A percentile compares a stretch with the other conserved stretches of the same genome.
phyloP scores from a whole-genome alignment of 371 early-diverging fungal genomes.

The Funneliformis caledonium region DNA sequence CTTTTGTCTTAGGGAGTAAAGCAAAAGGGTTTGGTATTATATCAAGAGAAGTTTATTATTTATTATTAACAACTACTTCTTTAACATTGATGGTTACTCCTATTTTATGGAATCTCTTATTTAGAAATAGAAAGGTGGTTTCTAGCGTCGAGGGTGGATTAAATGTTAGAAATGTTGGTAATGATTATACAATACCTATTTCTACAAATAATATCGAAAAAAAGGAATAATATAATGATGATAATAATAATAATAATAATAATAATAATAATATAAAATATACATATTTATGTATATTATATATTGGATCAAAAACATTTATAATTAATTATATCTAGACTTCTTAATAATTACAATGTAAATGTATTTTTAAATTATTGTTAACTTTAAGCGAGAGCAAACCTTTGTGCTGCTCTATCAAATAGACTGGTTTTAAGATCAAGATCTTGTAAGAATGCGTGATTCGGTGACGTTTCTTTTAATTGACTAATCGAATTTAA shows the following conservation, averaged over 20 bases:
- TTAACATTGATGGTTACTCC: constrained; percentile 61
- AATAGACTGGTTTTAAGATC: constrained; percentile 81
- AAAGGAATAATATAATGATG: no score
- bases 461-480: constrained; percentile 77
- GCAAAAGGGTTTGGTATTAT: constrained; percentile 62
- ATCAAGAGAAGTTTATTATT: constrained; percentile 62
- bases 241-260: no score
- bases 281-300: no score
- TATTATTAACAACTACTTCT: constrained; percentile 60
- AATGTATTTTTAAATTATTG: no score
- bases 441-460: constrained; percentile 78
- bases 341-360: no score
- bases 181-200: no score
- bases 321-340: no score
- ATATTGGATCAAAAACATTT: no score
- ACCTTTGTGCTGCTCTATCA: constrained; percentile 59
- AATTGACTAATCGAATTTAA: constrained; percentile 63
- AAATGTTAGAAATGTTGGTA: not conserved
- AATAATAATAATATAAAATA: no score
- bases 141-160: not conserved
- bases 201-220: no score
- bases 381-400: constrained; percentile 10
- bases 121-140: not conserved
- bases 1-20: constrained; percentile 63
- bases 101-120: constrained; percentile 52